Evolutionary conservation across 768 basidiomycete species (phyloP).

Genomic region (Podaxis sp.): DNA sequence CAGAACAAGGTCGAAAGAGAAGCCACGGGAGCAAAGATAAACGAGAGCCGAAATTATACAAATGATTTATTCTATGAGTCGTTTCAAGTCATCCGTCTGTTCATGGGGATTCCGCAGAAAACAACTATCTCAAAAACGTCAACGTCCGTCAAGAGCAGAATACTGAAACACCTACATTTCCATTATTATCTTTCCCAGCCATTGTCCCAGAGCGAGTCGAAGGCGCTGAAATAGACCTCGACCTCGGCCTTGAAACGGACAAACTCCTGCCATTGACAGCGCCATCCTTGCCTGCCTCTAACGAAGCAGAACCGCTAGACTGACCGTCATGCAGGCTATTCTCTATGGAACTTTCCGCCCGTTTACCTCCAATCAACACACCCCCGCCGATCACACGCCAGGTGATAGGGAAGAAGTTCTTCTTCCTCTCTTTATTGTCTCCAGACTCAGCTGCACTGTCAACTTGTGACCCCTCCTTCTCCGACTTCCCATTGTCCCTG

Average conservation of each 20-base stretch:
- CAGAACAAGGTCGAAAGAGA: neutral
- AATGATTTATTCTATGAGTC: neutral
- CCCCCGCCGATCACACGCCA: conserved; percentile 82
- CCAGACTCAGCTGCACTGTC: conserved; percentile 20
- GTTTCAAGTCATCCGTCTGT: neutral
- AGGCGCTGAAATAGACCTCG: conserved; percentile 17
- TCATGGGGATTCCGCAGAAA: conserved; percentile 42
- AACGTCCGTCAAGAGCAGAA: neutral
- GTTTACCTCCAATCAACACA: conserved; percentile 54
- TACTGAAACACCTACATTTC: conserved; percentile 23
- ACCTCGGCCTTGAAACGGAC: neutral
- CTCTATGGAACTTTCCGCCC: conserved; percentile 1
- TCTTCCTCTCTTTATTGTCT: conserved; percentile 35
- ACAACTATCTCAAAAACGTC: conserved; percentile 24
- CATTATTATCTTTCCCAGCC: conserved; percentile 7
- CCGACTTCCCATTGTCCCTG: neutral
- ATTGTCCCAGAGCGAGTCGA: neutral
- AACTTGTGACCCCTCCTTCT: conserved; percentile 8
- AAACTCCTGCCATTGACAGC: neutral
- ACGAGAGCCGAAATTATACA: neutral
- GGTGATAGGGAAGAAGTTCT: conserved; percentile 59
- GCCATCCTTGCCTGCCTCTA: neutral
- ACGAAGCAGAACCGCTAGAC: neutral
- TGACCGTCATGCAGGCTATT: neutral
- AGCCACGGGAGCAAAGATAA: neutral